Conservation (phyloP, 1,284 basidiomycete genomes). For the Rhizoctonia solani region DNA sequence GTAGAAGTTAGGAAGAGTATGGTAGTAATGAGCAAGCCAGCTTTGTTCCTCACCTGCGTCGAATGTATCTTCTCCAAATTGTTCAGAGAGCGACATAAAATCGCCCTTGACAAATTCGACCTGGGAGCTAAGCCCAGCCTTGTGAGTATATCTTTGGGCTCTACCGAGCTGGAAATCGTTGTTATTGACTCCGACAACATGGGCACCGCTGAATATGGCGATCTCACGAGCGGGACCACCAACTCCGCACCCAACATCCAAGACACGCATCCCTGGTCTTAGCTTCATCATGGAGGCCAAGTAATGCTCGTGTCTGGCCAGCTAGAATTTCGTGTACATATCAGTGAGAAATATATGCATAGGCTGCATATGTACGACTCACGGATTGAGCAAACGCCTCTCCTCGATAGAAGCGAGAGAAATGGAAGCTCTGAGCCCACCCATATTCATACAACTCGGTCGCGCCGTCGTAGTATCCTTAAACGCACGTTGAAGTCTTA, state of each 20-base stretch:
- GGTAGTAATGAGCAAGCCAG: not conserved
- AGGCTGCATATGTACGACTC: slow-evolving; percentile 39
- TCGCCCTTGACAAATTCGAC: slow-evolving; percentile 88
- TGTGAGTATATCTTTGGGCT: slow-evolving; percentile 81
- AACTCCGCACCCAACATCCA: slow-evolving; percentile 97
- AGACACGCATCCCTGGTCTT: slow-evolving; percentile 89
- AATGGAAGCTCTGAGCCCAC: slow-evolving; percentile 94
- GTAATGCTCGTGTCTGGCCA: slow-evolving; percentile 98
- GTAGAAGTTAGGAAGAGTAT: no score
- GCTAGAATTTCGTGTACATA: slow-evolving; percentile 47
- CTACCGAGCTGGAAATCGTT: slow-evolving; percentile 93
- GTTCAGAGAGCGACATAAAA: slow-evolving; percentile 92
- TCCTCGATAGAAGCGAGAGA: slow-evolving; percentile 96
- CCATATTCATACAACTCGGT: slow-evolving; percentile 97
- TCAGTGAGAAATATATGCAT: not conserved
- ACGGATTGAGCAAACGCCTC: slow-evolving; percentile 79
- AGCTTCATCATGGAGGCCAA: slow-evolving; percentile 84
- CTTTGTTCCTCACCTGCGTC: slow-evolving; percentile 75
- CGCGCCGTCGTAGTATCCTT: slow-evolving; percentile 95
- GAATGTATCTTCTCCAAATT: slow-evolving; percentile 92
- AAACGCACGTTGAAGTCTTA: not conserved
- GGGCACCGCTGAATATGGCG: slow-evolving; percentile 84
- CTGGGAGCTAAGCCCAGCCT: slow-evolving; percentile 76
- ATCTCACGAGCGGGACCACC: slow-evolving; percentile 97
- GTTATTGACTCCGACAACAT: slow-evolving; percentile 93